Conservation (phyloP, 1,284 basidiomycete genomes). For the Melampsora larici-populina region DNA sequence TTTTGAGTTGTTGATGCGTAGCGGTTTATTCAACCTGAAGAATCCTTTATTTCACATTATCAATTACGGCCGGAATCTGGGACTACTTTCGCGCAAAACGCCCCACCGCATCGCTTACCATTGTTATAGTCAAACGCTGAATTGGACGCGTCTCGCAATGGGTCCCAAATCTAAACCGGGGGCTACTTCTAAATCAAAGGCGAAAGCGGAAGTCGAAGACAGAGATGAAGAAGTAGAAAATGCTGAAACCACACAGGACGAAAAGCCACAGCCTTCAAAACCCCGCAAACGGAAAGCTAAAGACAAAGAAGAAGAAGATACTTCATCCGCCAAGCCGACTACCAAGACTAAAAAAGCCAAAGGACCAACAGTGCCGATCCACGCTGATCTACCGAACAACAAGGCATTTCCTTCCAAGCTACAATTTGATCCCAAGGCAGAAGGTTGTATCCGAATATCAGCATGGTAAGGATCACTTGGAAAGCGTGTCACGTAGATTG, state of each 20-base stretch:
- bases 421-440: slow-evolving; percentile 8
- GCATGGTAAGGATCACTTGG: slow-evolving; percentile 9
- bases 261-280: background rate
- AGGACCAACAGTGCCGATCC: slow-evolving; percentile 19
- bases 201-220: background rate
- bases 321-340: background rate
- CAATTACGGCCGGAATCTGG: no score
- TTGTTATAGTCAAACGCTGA: background rate
- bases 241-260: background rate
- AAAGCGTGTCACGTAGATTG: background rate
- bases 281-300: background rate
- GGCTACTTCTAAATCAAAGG: background rate
- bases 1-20: no score
- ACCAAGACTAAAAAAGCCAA: slow-evolving; percentile 33
- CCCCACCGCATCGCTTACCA: no score
- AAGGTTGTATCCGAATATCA: slow-evolving; percentile 8
- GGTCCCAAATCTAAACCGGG: background rate
- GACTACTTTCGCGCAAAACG: no score
- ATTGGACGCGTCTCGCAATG: background rate
- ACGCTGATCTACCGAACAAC: slow-evolving; percentile 28
- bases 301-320: background rate
- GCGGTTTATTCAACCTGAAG: no score
- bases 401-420: slow-evolving; percentile 15
- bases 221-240: background rate
- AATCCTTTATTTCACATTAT: no score